Percentiles rank a stretch among this genome's conserved stretches.
phyloP scores from a whole-genome alignment of 2,329 filamentous ascomycete genomes.

The Zarea fungicola region DNA sequence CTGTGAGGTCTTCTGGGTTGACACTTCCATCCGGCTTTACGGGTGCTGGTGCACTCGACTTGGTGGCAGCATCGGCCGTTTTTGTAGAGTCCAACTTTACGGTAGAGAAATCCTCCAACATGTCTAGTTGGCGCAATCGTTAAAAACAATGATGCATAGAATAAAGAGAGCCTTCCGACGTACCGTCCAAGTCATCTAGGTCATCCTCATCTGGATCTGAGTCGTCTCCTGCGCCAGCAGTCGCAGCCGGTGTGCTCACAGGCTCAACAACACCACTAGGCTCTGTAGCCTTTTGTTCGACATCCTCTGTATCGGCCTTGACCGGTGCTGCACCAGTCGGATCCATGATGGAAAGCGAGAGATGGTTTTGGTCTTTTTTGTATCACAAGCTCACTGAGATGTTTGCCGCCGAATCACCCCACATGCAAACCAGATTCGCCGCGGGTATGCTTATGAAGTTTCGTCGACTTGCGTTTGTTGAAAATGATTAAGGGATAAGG shows the following conservation, averaged over 20 bases:
- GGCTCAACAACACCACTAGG: constrained; percentile 9
- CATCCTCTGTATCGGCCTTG: constrained; percentile 19
- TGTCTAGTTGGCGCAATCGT: constrained; percentile 52
- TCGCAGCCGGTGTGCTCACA: constrained; percentile 17
- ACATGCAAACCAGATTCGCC: background rate
- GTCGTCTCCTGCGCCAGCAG: constrained; percentile 53
- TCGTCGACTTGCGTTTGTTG: too few species aligned
- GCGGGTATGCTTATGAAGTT: background rate
- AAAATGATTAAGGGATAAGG: background rate
- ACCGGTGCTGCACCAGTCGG: constrained; percentile 17
- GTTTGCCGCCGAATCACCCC: background rate
- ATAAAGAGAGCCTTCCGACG: constrained; percentile 16
- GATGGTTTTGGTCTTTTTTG: background rate
- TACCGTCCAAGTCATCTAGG: constrained; percentile 85
- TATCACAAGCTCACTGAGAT: constrained; percentile 13
- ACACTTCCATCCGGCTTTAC: constrained; percentile 14
- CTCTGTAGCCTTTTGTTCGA: constrained; percentile 18
- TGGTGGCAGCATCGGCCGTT: constrained; percentile 20
- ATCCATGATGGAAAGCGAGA: constrained; percentile 19
- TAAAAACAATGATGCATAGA: background rate
- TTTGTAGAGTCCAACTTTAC: constrained; percentile 41
- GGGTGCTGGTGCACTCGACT: constrained; percentile 21
- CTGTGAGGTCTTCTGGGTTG: constrained; percentile 45
- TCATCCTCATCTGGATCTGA: constrained; percentile 92
- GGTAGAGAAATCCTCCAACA: constrained; percentile 85